A percentile compares a stretch with the other conserved stretches of the same genome.
Conservation (phyloP, 192 early-diverging fungal genomes). For the Coemansia sp. region DNA sequence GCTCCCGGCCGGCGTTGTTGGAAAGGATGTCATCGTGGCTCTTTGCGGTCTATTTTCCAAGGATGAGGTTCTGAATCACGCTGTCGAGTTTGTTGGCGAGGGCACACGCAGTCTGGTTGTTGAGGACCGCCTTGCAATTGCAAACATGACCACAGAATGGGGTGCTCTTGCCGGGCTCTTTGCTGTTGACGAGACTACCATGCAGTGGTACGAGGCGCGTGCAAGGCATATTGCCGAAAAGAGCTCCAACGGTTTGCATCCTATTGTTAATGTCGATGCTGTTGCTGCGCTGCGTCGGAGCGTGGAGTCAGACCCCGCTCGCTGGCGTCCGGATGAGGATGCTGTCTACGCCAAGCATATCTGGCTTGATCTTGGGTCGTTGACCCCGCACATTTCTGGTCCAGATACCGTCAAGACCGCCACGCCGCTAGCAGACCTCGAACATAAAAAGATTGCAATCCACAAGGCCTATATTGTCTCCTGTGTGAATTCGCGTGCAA, state of each 20-base stretch:
- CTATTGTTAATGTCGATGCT: conserved; percentile 47
- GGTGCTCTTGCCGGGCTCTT: conserved; percentile 97
- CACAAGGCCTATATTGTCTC: conserved; percentile 97
- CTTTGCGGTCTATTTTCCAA: conserved; percentile 90
- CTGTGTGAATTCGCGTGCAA: conserved; percentile 92
- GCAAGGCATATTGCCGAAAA: conserved; percentile 20
- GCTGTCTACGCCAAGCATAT: conserved; percentile 85
- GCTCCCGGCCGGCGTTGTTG: conserved; percentile 82
- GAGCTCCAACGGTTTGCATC: conserved; percentile 21
- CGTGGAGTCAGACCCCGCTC: conserved; percentile 29
- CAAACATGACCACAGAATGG: conserved; percentile 99
- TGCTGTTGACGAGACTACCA: conserved; percentile 81
- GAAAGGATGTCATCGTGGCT: conserved; percentile 96
- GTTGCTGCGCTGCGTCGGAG: conserved; percentile 54
- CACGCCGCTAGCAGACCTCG: conserved; percentile 73
- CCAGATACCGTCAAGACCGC: conserved; percentile 97
- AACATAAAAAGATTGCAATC: conserved; percentile 73
- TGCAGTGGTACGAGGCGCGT: conserved; percentile 72
- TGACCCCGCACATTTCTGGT: conserved; percentile 88
- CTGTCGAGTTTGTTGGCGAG: conserved; percentile 91
- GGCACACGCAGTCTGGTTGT: conserved; percentile 66
- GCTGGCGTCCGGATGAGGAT: conserved; percentile 54
- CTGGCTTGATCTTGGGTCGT: conserved; percentile 82
- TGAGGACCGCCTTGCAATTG: conserved; percentile 92
- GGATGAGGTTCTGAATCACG: conserved; percentile 95